Conservation (phyloP, 495 filamentous ascomycete genomes). For the Hypomontagnella monticulosa region DNA sequence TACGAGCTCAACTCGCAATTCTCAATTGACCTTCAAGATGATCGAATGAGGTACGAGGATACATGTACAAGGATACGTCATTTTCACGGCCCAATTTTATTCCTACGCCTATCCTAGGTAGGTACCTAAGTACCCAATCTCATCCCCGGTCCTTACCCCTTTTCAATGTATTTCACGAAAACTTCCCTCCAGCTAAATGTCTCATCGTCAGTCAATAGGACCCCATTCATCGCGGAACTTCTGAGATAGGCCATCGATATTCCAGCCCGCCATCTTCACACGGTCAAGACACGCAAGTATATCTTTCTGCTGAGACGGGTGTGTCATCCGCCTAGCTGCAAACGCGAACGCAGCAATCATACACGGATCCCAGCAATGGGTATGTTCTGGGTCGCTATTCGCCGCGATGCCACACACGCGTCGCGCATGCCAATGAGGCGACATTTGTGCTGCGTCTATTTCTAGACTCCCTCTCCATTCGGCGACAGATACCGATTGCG, state of each 20-base stretch:
- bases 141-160: too few species aligned
- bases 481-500: constrained; percentile 26
- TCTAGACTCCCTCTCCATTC: neutral
- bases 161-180: too few species aligned
- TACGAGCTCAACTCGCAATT: constrained; percentile 3
- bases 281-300: constrained; percentile 11
- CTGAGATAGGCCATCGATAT: constrained; percentile 23
- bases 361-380: constrained; percentile 34
- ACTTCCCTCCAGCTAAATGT: neutral
- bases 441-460: constrained; percentile 5
- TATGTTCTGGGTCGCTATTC: constrained; percentile 30
- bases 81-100: constrained; percentile 10
- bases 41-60: constrained; percentile 6
- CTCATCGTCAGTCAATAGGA: neutral
- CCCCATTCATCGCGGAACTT: constrained; percentile 31
- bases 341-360: constrained; percentile 34
- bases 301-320: constrained; percentile 18
- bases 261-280: constrained; percentile 29
- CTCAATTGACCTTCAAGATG: neutral
- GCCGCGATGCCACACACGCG: constrained; percentile 36
- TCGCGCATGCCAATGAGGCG: constrained; percentile 27
- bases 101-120: neutral
- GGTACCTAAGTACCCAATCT: neutral
- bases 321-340: constrained; percentile 16
- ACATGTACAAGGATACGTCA: constrained; percentile 9